Conservation (phyloP, 2,329 filamentous ascomycete species). For the Diaporthe vexans region DNA sequence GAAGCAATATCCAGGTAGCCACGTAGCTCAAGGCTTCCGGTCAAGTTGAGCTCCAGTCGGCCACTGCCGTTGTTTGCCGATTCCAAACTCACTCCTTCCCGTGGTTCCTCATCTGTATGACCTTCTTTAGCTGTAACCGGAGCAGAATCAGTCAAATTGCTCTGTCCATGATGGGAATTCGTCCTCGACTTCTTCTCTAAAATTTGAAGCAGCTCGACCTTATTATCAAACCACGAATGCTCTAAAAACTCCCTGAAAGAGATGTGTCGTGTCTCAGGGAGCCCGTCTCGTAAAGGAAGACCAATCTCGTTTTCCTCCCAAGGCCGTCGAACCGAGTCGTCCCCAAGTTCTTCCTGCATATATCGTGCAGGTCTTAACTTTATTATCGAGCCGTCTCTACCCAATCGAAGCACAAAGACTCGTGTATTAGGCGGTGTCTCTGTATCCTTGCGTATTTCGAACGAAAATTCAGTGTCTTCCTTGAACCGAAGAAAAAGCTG, state of each 20-base stretch:
- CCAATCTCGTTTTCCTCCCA: not conserved
- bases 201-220: not conserved
- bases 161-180: fast-evolving
- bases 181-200: not conserved
- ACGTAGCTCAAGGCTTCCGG: no score
- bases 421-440: no score
- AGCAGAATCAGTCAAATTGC: not conserved
- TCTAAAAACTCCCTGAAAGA: not conserved
- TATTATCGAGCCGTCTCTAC: not conserved
- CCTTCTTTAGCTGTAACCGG: not conserved
- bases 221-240: not conserved
- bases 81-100: no score
- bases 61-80: not conserved
- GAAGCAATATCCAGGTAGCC: not conserved
- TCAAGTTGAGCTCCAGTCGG: not conserved
- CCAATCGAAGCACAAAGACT: not conserved
- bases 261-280: not conserved
- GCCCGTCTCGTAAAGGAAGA: not conserved
- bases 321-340: not conserved
- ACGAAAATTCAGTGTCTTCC: not conserved
- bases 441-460: not conserved
- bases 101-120: not conserved
- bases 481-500: not conserved
- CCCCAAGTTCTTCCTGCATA: fast-evolving
- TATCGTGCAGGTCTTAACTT: not conserved